Evolutionary conservation across 1,139 yeast genomes (phyloP), one percentile per base, ranked within the genome.

Genomic region (Suhomyces wounanorum): DNA sequence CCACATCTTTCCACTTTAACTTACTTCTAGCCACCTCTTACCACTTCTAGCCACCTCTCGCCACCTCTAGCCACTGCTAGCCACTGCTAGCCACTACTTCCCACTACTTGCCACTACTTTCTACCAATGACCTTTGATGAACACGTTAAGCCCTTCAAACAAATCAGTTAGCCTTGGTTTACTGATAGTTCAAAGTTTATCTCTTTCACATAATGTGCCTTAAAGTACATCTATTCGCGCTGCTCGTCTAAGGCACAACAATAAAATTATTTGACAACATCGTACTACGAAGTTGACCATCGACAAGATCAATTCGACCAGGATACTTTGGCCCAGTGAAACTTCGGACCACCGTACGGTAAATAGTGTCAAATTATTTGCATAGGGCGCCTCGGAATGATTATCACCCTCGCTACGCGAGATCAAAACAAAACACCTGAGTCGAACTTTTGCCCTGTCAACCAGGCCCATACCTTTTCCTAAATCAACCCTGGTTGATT

Each of bases 341-440:
- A 5, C 10, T 5, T 3, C 30, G 13, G 6, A 26, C 30, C 13
- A 26, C 30, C 30, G 30, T 9, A 9, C 30, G 6, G 11, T 26
- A 8, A 26, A 5, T 26, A 26, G 30, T 10, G 33, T 14, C 33
- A 10, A 30, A 30, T 9, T 30, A 13, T 26, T 10, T 26, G 30
- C 11, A 8, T 26, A 26, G 30, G 13, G 30, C 30, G 23, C 23
- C 33, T 11, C 14, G 33, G 33, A 30, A 30, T 30, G 33, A 2
- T 30, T 30, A 30, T 30, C 14, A 30, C 14, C 14, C 33, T 30
- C 31, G 38, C 14, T 45, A 45, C 48, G 48, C 48, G 48, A 45
- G 42, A 40, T 40, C 42, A 40, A 44, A 44, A 44, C 48, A 45
- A 40, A 38, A 33, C 38, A n/a, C 18, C 3, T 3, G 13, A 25